Evolutionary conservation across 2,329 filamentous ascomycete species (phyloP).

Genomic region (Ceratocystis colombiana): DNA sequence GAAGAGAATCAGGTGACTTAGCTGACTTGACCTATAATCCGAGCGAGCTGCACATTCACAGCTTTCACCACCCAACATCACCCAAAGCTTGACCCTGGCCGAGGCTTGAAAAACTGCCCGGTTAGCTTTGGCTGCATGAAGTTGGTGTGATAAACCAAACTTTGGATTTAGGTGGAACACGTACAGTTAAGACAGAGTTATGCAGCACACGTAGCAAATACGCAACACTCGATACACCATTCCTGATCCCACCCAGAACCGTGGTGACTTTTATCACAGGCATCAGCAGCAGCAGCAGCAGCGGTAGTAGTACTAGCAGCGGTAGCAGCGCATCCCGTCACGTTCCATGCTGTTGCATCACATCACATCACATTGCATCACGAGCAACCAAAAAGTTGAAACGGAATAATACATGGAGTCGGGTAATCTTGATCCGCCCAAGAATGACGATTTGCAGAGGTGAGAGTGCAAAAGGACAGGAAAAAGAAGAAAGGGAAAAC

Average conservation of each 20-base stretch:
- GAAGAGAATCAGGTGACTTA: neutral
- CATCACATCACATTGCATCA: constrained; percentile 9
- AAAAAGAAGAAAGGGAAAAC: neutral
- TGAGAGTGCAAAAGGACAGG: neutral
- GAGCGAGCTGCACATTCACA: neutral
- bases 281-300: no score
- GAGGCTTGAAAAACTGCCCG: no score
- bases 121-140: neutral
- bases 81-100: no score
- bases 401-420: neutral
- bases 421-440: neutral
- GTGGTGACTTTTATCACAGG: no score
- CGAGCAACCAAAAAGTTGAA: neutral
- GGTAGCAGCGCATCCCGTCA: neutral
- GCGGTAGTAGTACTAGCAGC: no score
- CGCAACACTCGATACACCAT: no score
- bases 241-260: no score
- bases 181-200: neutral
- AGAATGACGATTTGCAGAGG: neutral
- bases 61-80: neutral
- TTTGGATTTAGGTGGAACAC: neutral
- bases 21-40: neutral
- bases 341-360: neutral
- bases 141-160: constrained; percentile 2
- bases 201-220: neutral